phyloP scores from a whole-genome alignment of 306 rosid genomes.

The Hippophae rhamnoides region DNA sequence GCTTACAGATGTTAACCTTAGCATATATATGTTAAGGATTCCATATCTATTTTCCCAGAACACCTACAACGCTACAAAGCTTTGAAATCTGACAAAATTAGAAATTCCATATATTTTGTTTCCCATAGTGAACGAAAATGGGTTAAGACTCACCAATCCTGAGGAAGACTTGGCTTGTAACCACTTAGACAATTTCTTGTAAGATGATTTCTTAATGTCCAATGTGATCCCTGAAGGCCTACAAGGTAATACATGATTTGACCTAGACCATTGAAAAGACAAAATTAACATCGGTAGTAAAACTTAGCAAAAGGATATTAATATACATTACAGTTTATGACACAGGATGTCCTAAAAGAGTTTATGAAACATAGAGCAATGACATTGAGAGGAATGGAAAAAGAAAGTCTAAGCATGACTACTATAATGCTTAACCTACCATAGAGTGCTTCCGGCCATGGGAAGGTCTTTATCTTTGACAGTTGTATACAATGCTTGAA shows the following conservation, averaged over 20 bases:
- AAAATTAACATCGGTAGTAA: slow-evolving; percentile 12
- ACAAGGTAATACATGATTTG: slow-evolving; percentile 79
- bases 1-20: too few relatives aligned
- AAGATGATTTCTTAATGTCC: slow-evolving; percentile 84
- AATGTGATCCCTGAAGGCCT: slow-evolving; percentile 75
- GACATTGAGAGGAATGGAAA: not conserved
- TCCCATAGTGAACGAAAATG: slow-evolving; percentile 1
- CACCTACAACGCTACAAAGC: not conserved
- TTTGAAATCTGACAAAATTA: not conserved
- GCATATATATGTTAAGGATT: not conserved
- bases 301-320: not conserved
- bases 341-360: too few relatives aligned
- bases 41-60: not conserved
- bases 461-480: slow-evolving; percentile 84
- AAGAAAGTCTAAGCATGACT: slow-evolving; percentile 1
- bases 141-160: slow-evolving; percentile 55
- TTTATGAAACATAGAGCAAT: too few relatives aligned
- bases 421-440: slow-evolving; percentile 32
- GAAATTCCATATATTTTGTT: not conserved
- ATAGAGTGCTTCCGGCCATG: slow-evolving; percentile 89
- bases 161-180: slow-evolving; percentile 64
- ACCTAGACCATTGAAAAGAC: slow-evolving; percentile 36
- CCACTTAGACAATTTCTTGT: slow-evolving; percentile 91
- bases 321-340: not conserved
- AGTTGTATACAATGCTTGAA: slow-evolving; percentile 85